A percentile compares a stretch with the other conserved stretches of the same genome.
These are phyloP conservation scores for Starmerella roubikii DNA, from an alignment of 805 yeast species.

Conservation along the genomic window DNA sequence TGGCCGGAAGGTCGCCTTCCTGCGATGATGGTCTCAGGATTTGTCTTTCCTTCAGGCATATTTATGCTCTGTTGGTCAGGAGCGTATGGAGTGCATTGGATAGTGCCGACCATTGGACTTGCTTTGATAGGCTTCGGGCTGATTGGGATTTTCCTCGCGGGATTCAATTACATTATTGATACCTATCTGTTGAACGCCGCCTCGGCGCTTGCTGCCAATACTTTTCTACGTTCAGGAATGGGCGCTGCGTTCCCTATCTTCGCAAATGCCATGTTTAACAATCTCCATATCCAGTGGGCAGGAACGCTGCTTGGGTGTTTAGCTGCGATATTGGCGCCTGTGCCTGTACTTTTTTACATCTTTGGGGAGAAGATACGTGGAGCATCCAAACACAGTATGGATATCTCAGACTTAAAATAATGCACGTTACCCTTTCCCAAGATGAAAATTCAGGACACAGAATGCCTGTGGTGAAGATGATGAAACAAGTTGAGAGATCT, in stretches of 20 bases:
- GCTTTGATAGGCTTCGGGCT: conserved; percentile 40
- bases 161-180: conserved; percentile 48
- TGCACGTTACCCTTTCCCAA: no score
- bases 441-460: no score
- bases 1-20: conserved; percentile 72
- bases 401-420: no score
- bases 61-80: conserved; percentile 86
- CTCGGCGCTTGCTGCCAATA: conserved; percentile 52
- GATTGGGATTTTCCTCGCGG: conserved; percentile 43
- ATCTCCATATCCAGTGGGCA: conserved; percentile 66
- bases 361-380: conserved; percentile 46
- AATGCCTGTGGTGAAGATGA: no score
- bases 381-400: no score
- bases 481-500: no score
- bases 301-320: conserved; percentile 56
- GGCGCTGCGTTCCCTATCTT: conserved; percentile 65
- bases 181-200: conserved; percentile 46
- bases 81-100: conserved; percentile 58
- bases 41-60: conserved; percentile 61
- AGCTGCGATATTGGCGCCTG: conserved; percentile 43
- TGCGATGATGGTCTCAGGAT: conserved; percentile 60
- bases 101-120: conserved; percentile 43
- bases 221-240: conserved; percentile 50
- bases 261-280: conserved; percentile 53
- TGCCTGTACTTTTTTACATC: conserved; percentile 49